Percentiles rank a stretch among this genome's conserved stretches.
Conservation (phyloP, 176 grass and related monocot species). For the Typha latifolia region DNA sequence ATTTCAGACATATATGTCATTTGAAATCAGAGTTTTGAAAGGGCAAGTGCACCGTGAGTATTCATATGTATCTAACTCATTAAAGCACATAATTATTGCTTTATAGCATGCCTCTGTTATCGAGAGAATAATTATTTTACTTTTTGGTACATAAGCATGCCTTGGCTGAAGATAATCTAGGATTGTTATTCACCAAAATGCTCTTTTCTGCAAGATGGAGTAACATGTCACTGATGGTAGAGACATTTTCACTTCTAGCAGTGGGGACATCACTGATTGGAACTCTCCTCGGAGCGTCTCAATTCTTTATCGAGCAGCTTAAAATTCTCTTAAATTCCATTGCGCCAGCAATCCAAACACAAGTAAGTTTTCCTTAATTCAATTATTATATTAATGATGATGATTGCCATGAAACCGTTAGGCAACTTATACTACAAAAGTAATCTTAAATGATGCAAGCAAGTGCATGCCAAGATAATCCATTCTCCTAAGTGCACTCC, state of each 20-base stretch:
- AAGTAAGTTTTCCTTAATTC: slow-evolving; percentile 6
- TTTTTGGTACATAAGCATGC: not conserved
- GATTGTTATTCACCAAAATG: not conserved
- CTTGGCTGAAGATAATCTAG: not conserved
- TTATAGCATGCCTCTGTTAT: not conserved
- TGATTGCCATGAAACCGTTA: not conserved
- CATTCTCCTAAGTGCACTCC: not conserved
- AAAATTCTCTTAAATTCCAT: slow-evolving; percentile 21
- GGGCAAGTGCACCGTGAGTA: too few relatives aligned
- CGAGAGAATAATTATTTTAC: not conserved
- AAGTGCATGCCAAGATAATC: not conserved
- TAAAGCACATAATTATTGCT: too few relatives aligned
- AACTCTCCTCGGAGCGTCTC: slow-evolving; percentile 62
- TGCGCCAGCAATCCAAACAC: slow-evolving; percentile 3
- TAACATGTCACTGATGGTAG: slow-evolving; percentile 35
- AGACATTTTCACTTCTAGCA: slow-evolving; percentile 69
- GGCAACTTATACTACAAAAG: not conserved
- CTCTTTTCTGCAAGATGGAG: slow-evolving; percentile 33
- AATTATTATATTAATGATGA: not conserved
- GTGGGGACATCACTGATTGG: slow-evolving; percentile 67
- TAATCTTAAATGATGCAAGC: not conserved
- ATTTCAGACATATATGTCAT: too few relatives aligned
- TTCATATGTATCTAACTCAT: too few relatives aligned
- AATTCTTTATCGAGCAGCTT: slow-evolving; percentile 82
- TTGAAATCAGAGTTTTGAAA: too few relatives aligned